Evolutionary conservation across 1,284 basidiomycete species (phyloP).

Genomic region (Cronartium quercuum): DNA sequence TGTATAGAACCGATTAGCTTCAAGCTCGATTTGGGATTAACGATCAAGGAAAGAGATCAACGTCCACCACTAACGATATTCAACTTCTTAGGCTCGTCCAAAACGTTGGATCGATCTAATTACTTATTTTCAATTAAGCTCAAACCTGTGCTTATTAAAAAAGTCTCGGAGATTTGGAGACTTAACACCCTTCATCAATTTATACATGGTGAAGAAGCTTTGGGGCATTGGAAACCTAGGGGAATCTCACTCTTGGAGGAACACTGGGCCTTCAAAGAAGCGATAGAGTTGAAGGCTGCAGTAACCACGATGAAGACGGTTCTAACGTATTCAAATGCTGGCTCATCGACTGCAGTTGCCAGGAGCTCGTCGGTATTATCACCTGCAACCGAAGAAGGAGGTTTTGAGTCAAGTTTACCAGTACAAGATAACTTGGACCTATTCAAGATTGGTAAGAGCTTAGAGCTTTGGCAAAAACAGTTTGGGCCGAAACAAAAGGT

Average conservation of each 20-base stretch:
- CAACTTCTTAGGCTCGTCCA: constrained; percentile 67
- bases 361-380: not conserved
- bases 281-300: constrained; percentile 70
- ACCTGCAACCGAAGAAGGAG: constrained; percentile 43
- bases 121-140: constrained; percentile 73
- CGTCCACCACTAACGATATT: constrained; percentile 71
- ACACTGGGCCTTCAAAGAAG: constrained; percentile 63
- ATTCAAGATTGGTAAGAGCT: constrained; percentile 59
- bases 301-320: constrained; percentile 80
- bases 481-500: constrained; percentile 72
- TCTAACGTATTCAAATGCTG: constrained; percentile 49
- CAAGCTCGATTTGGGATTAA: constrained; percentile 74
- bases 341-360: not conserved
- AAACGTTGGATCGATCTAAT: constrained; percentile 67
- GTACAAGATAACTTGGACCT: constrained; percentile 54
- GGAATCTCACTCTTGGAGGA: constrained; percentile 82
- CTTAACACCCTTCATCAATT: constrained; percentile 90
- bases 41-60: constrained; percentile 79
- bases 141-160: constrained; percentile 76
- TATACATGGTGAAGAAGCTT: constrained; percentile 78
- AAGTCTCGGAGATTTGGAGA: constrained; percentile 82
- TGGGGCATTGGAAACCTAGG: constrained; percentile 76
- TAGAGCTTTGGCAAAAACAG: constrained; percentile 72
- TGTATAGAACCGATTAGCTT: constrained; percentile 78
- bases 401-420: constrained; percentile 1